Conservation (phyloP, 169 alveolate genomes). For the Toxoplasma gondii region DNA sequence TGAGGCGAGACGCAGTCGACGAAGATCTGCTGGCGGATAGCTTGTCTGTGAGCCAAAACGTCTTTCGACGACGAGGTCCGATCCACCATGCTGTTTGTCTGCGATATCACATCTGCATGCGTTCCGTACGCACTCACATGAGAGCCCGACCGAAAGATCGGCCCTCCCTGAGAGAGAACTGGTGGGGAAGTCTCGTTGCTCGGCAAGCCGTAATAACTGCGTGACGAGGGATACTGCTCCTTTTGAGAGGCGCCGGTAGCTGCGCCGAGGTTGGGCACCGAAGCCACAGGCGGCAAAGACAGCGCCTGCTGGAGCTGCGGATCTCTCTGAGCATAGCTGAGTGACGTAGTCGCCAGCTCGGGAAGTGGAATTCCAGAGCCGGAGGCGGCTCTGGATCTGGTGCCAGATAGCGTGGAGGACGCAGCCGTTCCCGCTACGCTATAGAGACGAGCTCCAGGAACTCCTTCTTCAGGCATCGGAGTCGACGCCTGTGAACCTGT, state of each 20-base stretch:
- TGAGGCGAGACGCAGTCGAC: not conserved
- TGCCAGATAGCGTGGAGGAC: not conserved
- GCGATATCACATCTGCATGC: not conserved
- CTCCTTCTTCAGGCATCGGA: not conserved
- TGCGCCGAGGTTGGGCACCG: not conserved
- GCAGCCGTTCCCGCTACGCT: not conserved
- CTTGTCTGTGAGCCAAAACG: not conserved
- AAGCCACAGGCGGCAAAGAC: not conserved
- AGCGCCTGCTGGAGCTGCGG: not conserved
- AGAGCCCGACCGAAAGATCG: no score
- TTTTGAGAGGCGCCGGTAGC: not conserved
- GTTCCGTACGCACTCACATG: not conserved
- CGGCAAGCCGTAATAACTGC: not conserved
- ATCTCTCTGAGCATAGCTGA: not conserved
- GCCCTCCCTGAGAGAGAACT: not conserved
- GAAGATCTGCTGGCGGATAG: not conserved
- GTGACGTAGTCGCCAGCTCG: not conserved
- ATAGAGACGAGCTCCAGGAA: not conserved
- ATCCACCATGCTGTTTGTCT: not conserved
- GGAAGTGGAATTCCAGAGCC: not conserved
- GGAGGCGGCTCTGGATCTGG: not conserved
- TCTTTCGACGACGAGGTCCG: not conserved
- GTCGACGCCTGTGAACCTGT: not conserved
- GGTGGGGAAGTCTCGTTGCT: not conserved
- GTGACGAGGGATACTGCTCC: not conserved